A percentile compares a stretch with the other conserved stretches of the same genome.
Evolutionary conservation across 345 rosid genomes (phyloP).

Genomic region (Populus pruinosa): DNA sequence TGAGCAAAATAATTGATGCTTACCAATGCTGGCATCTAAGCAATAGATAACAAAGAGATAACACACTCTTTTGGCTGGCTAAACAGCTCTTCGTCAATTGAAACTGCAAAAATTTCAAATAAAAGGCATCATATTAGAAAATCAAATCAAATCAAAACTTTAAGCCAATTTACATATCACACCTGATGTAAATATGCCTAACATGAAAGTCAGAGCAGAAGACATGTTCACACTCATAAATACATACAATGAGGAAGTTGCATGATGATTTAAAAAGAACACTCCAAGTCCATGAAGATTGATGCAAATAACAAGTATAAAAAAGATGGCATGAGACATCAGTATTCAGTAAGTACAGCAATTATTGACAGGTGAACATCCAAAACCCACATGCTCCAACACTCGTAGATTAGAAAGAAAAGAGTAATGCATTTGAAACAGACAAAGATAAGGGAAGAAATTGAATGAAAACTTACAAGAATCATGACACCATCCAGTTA

Average conservation of each 20-base stretch:
- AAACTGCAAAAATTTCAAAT: not conserved
- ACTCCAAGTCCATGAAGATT: not conserved
- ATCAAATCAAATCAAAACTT: not conserved
- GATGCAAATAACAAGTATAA: not conserved
- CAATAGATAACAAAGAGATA: not conserved
- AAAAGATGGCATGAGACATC: not conserved
- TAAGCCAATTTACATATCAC: not conserved
- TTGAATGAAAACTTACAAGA: conserved; percentile 11
- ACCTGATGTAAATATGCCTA: conserved; percentile 2
- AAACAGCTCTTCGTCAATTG: not conserved
- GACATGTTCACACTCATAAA: not conserved
- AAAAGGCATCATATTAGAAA: not conserved
- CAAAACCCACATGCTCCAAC: not conserved
- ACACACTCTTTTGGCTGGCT: not conserved
- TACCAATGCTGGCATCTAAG: conserved; percentile 12
- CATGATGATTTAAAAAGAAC: not conserved
- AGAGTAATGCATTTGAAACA: not conserved
- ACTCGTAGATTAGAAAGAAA: not conserved
- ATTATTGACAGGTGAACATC: not conserved
- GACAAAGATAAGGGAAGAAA: not conserved
- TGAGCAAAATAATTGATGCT: not conserved
- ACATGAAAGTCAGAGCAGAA: not conserved
- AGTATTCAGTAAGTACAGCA: not conserved
- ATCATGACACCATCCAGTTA: not conserved
- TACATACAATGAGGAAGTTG: not conserved